Conservation (phyloP, 331 rosid genomes). For the Telfairia occidentalis region DNA sequence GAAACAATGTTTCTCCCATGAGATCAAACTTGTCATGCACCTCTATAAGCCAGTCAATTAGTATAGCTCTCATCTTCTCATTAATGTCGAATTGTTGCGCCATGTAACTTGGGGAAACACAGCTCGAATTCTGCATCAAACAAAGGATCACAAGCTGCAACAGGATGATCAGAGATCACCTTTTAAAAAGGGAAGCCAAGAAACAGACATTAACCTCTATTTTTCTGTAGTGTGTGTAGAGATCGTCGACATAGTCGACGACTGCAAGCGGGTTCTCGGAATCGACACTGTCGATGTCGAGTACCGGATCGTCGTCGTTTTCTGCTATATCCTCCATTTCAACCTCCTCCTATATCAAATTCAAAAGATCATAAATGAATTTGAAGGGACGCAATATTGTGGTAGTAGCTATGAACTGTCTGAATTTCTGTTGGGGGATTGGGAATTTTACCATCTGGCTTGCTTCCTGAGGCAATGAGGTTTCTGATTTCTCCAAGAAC, state of each 20-base stretch:
- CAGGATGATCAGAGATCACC: background rate
- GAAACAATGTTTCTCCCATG: constrained; percentile 83
- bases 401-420: background rate
- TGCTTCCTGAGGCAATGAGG: constrained; percentile 14
- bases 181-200: background rate
- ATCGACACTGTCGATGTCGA: constrained; percentile 59
- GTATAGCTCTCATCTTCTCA: constrained; percentile 88
- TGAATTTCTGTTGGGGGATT: constrained; percentile 17
- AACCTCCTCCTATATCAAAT: constrained; percentile 53
- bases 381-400: background rate
- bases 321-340: constrained; percentile 86
- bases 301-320: constrained; percentile 29
- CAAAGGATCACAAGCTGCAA: background rate
- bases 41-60: constrained; percentile 96
- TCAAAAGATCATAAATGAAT: background rate
- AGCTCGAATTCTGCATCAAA: constrained; percentile 44
- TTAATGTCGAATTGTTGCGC: constrained; percentile 67
- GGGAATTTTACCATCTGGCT: constrained; percentile 10
- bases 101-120: constrained; percentile 60
- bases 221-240: constrained; percentile 51
- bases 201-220: constrained; percentile 45
- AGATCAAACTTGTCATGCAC: constrained; percentile 93
- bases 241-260: constrained; percentile 68
- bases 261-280: constrained; percentile 61
- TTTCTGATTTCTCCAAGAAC: constrained; percentile 55